Evolutionary conservation across 306 rosid genomes (phyloP), one percentile per base, ranked within the genome.

Genomic region (Betula pendula): DNA sequence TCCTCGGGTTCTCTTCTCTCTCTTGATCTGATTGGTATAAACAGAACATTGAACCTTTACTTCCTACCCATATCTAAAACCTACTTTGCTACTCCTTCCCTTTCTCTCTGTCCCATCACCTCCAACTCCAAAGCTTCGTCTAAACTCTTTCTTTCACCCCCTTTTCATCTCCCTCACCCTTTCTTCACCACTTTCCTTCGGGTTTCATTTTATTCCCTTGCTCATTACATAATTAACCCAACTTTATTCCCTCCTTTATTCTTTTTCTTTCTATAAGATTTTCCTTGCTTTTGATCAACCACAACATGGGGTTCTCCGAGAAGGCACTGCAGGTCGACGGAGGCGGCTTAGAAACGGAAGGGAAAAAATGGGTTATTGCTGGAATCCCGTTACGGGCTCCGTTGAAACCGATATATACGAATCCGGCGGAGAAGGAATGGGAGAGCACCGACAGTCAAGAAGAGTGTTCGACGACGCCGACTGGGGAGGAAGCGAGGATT

Each of bases 401-500:
- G 13, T 78, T 94, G 66, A 83, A 89, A 86, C 92, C 92, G 1
- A 79, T 94, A 69, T 84, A 74, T 40, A 88, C 94, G 10, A 73
- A 71, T 11, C 77, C 91, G 2, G 72, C 44, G 15, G 82, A 79
- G 74, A 71, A 83, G 76, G 67, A 68, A 1, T 29, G 29, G 73
- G 79, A 56, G 12, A 85, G 80, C 13, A 27, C 2, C 1, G 74
- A 53, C 8, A 80, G 70, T 12, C 56, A 69, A 29, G 87, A 73
- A 63, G 87, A 84, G 77, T 82, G 77, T 69, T 65, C 80, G 1
- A 84, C 93, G 3, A 94, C 98, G n/a, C 97, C 98, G 8, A 92
- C 88, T 9, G 90, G 88, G 9, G 92, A 80, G 67, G 96, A 87
- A 44, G 66, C 94, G 6, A 86, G 88, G 59, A 85, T 94, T 49